These are phyloP conservation scores for Pichia kudriavzevii DNA, from an alignment of 1,139 yeast species.

Conservation along the genomic window DNA sequence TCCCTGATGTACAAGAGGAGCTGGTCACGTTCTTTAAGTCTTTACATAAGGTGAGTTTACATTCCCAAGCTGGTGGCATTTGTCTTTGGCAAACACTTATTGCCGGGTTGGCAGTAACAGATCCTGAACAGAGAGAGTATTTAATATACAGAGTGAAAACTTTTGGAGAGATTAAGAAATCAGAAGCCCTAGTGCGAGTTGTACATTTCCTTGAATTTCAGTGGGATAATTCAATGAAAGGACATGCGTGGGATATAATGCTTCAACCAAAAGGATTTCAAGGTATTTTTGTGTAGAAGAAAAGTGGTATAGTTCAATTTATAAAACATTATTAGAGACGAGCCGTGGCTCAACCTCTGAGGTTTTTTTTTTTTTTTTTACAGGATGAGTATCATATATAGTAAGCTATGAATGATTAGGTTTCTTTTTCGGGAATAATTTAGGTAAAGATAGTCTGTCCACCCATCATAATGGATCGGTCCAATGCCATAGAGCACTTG, in stretches of 20 bases:
- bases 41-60: slow-evolving; percentile 12
- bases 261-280: slow-evolving; percentile 3
- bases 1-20: slow-evolving; percentile 11
- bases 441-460: not conserved
- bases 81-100: slow-evolving; percentile 17
- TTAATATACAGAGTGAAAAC: slow-evolving; percentile 12
- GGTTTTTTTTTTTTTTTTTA: too few species aligned
- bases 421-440: not conserved
- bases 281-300: slow-evolving; percentile 2
- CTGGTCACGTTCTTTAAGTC: slow-evolving; percentile 9
- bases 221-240: slow-evolving; percentile 3
- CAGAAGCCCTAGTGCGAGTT: slow-evolving; percentile 4
- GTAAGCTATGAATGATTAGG: too few species aligned
- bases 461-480: slow-evolving; percentile 28
- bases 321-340: too few species aligned
- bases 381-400: too few species aligned
- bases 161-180: slow-evolving; percentile 6
- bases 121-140: slow-evolving; percentile 12
- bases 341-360: too few species aligned
- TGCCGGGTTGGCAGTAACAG: slow-evolving; percentile 15
- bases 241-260: slow-evolving; percentile 5
- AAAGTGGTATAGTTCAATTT: too few species aligned
- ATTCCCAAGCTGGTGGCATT: slow-evolving; percentile 11
- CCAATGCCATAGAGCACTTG: slow-evolving; percentile 41
- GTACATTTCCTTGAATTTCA: not conserved